Conservation (phyloP, 495 filamentous ascomycete genomes). For the Sordaria brevicollis region DNA sequence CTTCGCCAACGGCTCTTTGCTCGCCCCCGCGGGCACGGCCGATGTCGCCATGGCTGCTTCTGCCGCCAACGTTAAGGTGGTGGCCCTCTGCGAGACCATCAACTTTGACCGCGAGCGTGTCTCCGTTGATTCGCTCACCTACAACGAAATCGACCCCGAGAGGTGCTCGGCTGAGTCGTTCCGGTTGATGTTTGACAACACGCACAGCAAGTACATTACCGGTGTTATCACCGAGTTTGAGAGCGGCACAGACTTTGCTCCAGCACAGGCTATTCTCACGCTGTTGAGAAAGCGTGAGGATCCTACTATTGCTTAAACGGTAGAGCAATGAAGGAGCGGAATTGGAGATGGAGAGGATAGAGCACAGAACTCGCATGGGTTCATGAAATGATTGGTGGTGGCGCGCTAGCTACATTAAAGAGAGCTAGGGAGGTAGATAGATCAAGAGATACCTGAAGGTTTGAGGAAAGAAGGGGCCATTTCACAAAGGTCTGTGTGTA, state of each 20-base stretch:
- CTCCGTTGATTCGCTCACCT: slow-evolving; percentile 80
- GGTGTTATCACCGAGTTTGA: slow-evolving; percentile 82
- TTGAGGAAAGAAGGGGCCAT: not conserved
- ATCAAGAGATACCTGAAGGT: not conserved
- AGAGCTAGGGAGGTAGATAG: not conserved
- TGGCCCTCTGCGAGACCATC: slow-evolving; percentile 87
- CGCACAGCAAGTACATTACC: slow-evolving; percentile 77
- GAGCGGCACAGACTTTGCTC: slow-evolving; percentile 52
- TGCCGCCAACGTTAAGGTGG: slow-evolving; percentile 63
- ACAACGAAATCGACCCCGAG: slow-evolving; percentile 75
- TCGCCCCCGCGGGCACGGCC: slow-evolving; percentile 78
- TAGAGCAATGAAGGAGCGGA: not conserved
- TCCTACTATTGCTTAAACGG: slow-evolving; percentile 25
- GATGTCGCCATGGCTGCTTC: slow-evolving; percentile 81
- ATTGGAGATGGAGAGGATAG: not conserved
- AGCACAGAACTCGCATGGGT: not conserved
- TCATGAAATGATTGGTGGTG: not conserved
- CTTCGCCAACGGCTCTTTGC: slow-evolving; percentile 81
- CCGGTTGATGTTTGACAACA: slow-evolving; percentile 89
- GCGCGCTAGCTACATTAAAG: not conserved
- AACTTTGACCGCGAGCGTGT: slow-evolving; percentile 85
- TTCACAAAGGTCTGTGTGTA: not conserved
- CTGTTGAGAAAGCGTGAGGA: slow-evolving; percentile 41
- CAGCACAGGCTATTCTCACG: slow-evolving; percentile 68
- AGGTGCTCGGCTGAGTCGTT: slow-evolving; percentile 48